Base-by-base conservation (phyloP, 2,329 filamentous ascomycete genomes). In the Ceratocystis albifundus region DNA sequence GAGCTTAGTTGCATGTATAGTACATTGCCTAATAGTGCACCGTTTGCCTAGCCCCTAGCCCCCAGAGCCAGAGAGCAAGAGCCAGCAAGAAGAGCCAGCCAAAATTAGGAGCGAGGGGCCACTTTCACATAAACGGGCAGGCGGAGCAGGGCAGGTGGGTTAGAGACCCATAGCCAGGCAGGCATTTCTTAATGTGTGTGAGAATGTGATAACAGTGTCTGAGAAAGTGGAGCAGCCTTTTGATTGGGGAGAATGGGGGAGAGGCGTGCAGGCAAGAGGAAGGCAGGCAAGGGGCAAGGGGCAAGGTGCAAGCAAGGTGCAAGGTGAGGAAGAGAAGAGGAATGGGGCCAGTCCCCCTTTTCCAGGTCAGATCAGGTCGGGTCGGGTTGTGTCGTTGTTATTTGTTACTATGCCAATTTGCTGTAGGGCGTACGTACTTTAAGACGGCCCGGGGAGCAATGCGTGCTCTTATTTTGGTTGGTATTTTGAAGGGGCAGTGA, bases 161-260 rank as follows among this genome's bases (percentile, higher is more conserved):
- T 22, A 50, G 22, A 22, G 17, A 17, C 5, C 46, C 57, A 46
- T 30, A 17, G 41, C n/a, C 17, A 63, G 1, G n/a, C 61, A 46
- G 41, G 59, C 32, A 62, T 45, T 53, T 53, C 12, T 20, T 28
- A 36, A 36, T 36, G 36, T 36, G 36, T 36, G 36, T 36, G 36
- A 36, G 36, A 36, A 30, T 30, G 53, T 32, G 53, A 59, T 15
- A 55, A 55, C 25, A 59, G 53, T 59, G 28, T 59, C 53, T 59
- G 53, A 59, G 53, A 32, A 32, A 59, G 28, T 30, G 53, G 28
- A 59, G 25, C 8, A 12, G 17, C 28, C n/a, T 32, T 59, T 36
- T 36, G 10, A 36, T 36, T 36, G 36, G 36, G 36, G 36, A 36
- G 25, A 17, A 59, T 28, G n/a, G 17, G 28, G 17, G 53, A 32